Evolutionary conservation across 2,329 filamentous ascomycete species (phyloP).

Genomic region (Diplodia scrobiculata): DNA sequence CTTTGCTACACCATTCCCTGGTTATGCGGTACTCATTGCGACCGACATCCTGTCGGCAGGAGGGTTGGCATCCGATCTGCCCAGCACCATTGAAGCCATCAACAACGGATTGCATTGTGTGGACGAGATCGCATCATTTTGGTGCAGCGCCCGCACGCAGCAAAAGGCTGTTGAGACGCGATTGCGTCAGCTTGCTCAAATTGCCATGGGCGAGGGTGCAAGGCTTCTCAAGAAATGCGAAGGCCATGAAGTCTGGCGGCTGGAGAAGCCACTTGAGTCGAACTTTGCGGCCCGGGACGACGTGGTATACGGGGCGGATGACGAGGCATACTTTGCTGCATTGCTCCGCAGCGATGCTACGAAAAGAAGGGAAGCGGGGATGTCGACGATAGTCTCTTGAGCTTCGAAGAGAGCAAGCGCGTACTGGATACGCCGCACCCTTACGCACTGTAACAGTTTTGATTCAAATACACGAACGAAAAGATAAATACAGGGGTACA

Average conservation of each 20-base stretch:
- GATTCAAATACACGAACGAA: neutral
- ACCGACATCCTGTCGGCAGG: conserved; percentile 67
- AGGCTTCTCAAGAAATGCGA: neutral
- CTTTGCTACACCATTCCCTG: conserved; percentile 63
- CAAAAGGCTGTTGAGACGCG: conserved; percentile 54
- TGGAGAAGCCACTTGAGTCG: conserved; percentile 18
- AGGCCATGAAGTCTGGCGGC: conserved; percentile 9
- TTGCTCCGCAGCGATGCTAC: neutral
- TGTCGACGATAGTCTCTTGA: conserved; percentile 9
- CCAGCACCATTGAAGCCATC: conserved; percentile 58
- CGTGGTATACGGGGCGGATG: conserved; percentile 45
- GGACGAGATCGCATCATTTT: conserved; percentile 59
- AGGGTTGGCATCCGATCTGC: conserved; percentile 55
- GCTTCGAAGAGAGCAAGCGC: neutral
- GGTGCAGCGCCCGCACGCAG: conserved; percentile 61
- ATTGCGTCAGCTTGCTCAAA: conserved; percentile 50
- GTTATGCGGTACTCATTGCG: conserved; percentile 64
- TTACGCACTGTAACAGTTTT: neutral
- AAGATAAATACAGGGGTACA: conserved; percentile 19
- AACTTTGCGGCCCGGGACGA: conserved; percentile 41
- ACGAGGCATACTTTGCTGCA: conserved; percentile 19
- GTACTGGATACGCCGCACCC: conserved; percentile 8
- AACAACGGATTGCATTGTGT: conserved; percentile 57
- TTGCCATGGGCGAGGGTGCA: conserved; percentile 31
- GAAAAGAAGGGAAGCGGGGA: conserved; percentile 8